Conservation (phyloP, 2,329 filamentous ascomycete species). For the Simplicillium sp. region DNA sequence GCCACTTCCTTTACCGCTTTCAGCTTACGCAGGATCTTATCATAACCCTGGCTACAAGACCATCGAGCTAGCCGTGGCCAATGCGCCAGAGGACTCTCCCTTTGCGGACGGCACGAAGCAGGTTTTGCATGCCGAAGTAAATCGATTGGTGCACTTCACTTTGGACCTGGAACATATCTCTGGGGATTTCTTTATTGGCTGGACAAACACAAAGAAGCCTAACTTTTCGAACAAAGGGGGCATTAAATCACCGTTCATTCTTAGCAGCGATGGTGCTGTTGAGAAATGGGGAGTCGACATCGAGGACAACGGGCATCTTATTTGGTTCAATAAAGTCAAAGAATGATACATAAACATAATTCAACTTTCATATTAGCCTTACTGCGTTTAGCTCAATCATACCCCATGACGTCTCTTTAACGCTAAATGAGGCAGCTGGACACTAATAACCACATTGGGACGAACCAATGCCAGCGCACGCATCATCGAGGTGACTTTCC, state of each 20-base stretch:
- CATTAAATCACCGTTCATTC: not conserved
- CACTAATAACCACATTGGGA: no score
- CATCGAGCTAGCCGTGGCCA: conserved; percentile 3
- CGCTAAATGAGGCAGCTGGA: no score
- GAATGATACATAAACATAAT: no score
- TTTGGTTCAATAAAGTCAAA: conserved; percentile 1
- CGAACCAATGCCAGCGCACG: no score
- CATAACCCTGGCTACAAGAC: conserved; percentile 16
- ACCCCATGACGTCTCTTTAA: no score
- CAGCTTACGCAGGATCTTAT: conserved; percentile 29
- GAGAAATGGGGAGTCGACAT: conserved; percentile 1
- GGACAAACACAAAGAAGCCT: conserved; percentile 1
- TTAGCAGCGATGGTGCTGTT: not conserved
- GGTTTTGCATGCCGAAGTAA: conserved; percentile 2
- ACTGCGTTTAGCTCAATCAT: no score
- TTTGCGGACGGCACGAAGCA: conserved; percentile 1
- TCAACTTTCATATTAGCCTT: no score
- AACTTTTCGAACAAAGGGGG: not conserved
- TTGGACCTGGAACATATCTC: conserved; percentile 8
- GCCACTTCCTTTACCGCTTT: conserved; percentile 26
- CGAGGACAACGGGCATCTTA: not conserved
- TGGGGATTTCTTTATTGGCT: conserved; percentile 7
- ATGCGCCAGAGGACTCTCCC: not conserved
- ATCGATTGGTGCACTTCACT: not conserved
- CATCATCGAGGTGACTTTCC: no score